Conservation (phyloP, 225 moss, liverwort and hornwort species). For the Takakia lepidozioides region DNA sequence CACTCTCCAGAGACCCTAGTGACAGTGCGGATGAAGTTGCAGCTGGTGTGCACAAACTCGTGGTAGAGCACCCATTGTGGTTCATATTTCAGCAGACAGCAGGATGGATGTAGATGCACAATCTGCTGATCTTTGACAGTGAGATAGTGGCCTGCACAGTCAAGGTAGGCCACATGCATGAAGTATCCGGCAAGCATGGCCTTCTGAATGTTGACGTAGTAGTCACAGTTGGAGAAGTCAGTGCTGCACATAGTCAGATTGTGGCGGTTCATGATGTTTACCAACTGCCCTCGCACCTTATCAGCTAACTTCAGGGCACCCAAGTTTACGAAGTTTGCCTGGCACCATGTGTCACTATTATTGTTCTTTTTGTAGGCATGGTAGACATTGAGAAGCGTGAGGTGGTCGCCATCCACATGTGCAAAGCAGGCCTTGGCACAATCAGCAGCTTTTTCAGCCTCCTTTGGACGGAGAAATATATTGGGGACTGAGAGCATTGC, state of each 20-base stretch:
- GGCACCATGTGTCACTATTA: conserved; percentile 97
- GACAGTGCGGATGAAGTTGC: conserved; percentile 96
- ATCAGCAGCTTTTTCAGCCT: conserved; percentile 99
- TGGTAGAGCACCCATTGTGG: conserved; percentile 99
- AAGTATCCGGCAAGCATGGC: conserved; percentile 99
- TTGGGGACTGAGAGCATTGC: conserved; percentile 99
- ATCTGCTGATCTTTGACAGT: conserved; percentile 99
- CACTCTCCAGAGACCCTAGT: conserved; percentile 96
- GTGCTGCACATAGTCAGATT: conserved; percentile 98
- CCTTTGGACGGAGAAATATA: conserved; percentile 99
- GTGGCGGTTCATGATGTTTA: conserved; percentile 99
- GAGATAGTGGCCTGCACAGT: conserved; percentile 90
- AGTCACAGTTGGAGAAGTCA: conserved; percentile 83
- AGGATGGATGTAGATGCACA: conserved; percentile 98
- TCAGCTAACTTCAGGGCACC: conserved; percentile 95
- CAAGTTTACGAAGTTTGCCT: conserved; percentile 94
- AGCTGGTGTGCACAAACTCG: conserved; percentile 90
- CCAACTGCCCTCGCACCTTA: conserved; percentile 86
- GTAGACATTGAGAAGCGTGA: conserved; percentile 98
- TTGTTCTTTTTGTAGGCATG: conserved; percentile 99
- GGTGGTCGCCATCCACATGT: conserved; percentile 99
- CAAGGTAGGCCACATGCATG: conserved; percentile 99
- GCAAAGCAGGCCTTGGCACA: conserved; percentile 99
- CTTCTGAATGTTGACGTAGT: conserved; percentile 89
- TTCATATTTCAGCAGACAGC: conserved; percentile 90